Percentiles rank a stretch among this genome's conserved stretches.
Conservation (phyloP, 768 basidiomycete species). For the Rhodosporidiobolus sp. region DNA sequence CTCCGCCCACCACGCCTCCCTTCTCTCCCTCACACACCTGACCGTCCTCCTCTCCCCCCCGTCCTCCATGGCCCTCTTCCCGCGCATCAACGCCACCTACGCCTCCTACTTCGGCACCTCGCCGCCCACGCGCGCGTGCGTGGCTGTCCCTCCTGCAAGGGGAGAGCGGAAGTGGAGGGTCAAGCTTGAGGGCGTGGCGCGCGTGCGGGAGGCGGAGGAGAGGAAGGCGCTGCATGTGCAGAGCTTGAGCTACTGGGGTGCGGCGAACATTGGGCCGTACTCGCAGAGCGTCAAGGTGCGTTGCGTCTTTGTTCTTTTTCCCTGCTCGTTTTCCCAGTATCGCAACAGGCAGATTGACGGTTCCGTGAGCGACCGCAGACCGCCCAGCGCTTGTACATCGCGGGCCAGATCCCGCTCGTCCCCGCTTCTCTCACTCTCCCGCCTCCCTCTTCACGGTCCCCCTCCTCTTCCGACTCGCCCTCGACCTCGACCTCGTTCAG, state of each 20-base stretch:
- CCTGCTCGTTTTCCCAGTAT: neutral
- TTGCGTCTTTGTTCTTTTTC: slow-evolving; percentile 51
- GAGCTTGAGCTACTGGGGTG: slow-evolving; percentile 95
- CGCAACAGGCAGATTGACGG: slow-evolving; percentile 8
- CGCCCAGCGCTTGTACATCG: slow-evolving; percentile 74
- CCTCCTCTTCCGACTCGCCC: slow-evolving; percentile 53
- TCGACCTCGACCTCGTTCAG: slow-evolving; percentile 52
- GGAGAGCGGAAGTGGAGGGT: slow-evolving; percentile 54
- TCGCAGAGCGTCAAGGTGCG: slow-evolving; percentile 83
- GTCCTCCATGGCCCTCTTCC: slow-evolving; percentile 76
- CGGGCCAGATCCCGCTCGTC: slow-evolving; percentile 90
- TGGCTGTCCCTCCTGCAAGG: slow-evolving; percentile 67
- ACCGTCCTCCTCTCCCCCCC: slow-evolving; percentile 63
- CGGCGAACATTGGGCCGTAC: slow-evolving; percentile 98
- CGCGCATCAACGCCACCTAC: slow-evolving; percentile 72
- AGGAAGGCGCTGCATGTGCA: slow-evolving; percentile 87
- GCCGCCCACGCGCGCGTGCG: slow-evolving; percentile 92
- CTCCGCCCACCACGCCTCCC: slow-evolving; percentile 53
- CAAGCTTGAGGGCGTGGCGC: slow-evolving; percentile 79
- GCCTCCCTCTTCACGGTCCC: slow-evolving; percentile 51
- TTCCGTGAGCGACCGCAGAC: slow-evolving; percentile 54
- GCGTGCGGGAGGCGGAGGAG: slow-evolving; percentile 42
- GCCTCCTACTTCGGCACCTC: slow-evolving; percentile 78
- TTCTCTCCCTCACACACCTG: slow-evolving; percentile 68
- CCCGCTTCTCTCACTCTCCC: slow-evolving; percentile 71